Conservation (phyloP, 2,329 filamentous ascomycete species). For the Ophiostoma ips region DNA sequence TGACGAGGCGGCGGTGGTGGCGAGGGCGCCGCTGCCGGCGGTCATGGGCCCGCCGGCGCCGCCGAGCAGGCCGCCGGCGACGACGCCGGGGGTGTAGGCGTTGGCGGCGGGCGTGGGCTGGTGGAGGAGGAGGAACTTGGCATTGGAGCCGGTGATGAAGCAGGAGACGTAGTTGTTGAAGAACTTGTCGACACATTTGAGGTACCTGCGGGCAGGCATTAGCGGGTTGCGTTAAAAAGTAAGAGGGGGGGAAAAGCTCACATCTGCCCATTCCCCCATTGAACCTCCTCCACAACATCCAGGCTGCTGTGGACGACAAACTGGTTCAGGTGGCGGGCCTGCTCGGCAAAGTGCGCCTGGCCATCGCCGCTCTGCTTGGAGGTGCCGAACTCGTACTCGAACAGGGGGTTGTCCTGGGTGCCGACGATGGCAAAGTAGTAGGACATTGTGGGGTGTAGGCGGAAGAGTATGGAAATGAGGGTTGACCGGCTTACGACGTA, state of each 20-base stretch:
- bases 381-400: constrained; percentile 93
- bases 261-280: constrained; percentile 82
- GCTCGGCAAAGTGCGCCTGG: constrained; percentile 72
- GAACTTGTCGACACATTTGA: constrained; percentile 94
- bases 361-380: constrained; percentile 94
- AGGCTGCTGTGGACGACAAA: constrained; percentile 91
- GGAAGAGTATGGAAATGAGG: too few species aligned
- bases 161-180: constrained; percentile 91
- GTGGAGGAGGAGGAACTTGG: constrained; percentile 89
- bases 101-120: constrained; percentile 39
- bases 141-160: constrained; percentile 84
- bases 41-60: constrained; percentile 1
- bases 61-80: constrained; percentile 11
- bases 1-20: constrained; percentile 23
- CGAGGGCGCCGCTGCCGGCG: constrained; percentile 8
- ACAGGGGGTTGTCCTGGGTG: constrained; percentile 88
- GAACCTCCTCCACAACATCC: constrained; percentile 90
- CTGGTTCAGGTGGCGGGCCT: constrained; percentile 88
- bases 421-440: constrained; percentile 98
- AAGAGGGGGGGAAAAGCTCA: constrained; percentile 27
- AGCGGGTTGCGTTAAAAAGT: not conserved
- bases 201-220: constrained; percentile 47
- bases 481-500: too few species aligned
- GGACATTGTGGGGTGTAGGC: constrained; percentile 65
- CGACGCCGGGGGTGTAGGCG: constrained; percentile 11